phyloP scores from a whole-genome alignment of 495 filamentous ascomycete species.

The Aspergillus cavernicola region DNA sequence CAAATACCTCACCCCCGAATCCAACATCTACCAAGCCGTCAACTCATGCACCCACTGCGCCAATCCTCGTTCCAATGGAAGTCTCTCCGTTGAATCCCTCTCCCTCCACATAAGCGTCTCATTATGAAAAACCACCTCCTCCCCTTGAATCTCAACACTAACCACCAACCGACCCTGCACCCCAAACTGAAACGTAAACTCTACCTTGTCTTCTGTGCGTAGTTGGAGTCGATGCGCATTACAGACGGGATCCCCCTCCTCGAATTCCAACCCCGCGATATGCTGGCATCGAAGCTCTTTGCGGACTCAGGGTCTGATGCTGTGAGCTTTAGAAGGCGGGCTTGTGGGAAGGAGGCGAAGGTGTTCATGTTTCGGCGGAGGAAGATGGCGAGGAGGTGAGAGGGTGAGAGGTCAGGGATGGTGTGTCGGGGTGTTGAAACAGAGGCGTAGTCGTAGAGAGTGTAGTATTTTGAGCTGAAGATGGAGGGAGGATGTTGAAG shows the following conservation, averaged over 20 bases:
- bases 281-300: slow-evolving; percentile 24
- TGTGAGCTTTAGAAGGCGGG: slow-evolving; percentile 21
- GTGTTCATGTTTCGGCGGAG: slow-evolving; percentile 35
- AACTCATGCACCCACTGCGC: slow-evolving; percentile 34
- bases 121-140: slow-evolving; percentile 25
- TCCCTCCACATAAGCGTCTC: slow-evolving; percentile 37
- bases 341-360: slow-evolving; percentile 31
- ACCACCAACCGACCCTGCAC: slow-evolving; percentile 29
- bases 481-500: slow-evolving; percentile 21
- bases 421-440: slow-evolving; percentile 18
- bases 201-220: slow-evolving; percentile 25
- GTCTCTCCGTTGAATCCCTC: slow-evolving; percentile 13
- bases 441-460: slow-evolving; percentile 25
- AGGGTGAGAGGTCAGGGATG: slow-evolving; percentile 17
- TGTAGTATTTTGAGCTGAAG: slow-evolving; percentile 21
- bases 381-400: slow-evolving; percentile 25
- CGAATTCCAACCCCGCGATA: slow-evolving; percentile 27
- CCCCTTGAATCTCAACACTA: slow-evolving; percentile 18
- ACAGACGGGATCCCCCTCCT: slow-evolving; percentile 32
- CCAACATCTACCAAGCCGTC: slow-evolving; percentile 39
- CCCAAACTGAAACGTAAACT: slow-evolving; percentile 32
- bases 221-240: slow-evolving; percentile 29
- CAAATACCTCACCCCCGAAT: slow-evolving; percentile 36
- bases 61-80: slow-evolving; percentile 31
- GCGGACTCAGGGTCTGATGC: not conserved